Percentiles rank a stretch among this genome's conserved stretches.
Conservation (phyloP, 371 early-diverging fungal species). For the Neoconidiobolus thromboides region DNA sequence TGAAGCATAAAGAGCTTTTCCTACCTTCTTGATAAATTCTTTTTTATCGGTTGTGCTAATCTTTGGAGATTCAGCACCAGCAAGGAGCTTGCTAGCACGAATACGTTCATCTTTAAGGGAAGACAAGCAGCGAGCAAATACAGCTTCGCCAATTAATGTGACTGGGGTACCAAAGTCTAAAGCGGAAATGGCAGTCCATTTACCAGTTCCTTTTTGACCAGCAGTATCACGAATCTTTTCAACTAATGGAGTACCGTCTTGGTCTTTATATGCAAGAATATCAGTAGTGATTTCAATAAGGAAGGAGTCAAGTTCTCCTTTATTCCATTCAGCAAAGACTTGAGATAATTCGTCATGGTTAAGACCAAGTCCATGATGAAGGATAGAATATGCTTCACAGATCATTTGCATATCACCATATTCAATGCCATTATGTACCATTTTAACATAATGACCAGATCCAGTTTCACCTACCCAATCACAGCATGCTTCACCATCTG, state of each 20-base stretch:
- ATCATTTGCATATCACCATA: slow-evolving; percentile 99
- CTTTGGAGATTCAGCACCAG: slow-evolving; percentile 38
- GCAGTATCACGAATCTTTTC: slow-evolving; percentile 93
- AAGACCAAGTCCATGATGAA: slow-evolving; percentile 68
- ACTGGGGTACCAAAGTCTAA: slow-evolving; percentile 87
- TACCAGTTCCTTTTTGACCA: slow-evolving; percentile 99
- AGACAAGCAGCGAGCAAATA: slow-evolving; percentile 92
- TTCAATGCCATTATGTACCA: slow-evolving; percentile 99
- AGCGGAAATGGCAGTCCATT: slow-evolving; percentile 92
- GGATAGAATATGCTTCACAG: slow-evolving; percentile 86
- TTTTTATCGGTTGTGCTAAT: slow-evolving; percentile 65
- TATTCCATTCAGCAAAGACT: slow-evolving; percentile 86
- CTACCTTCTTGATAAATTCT: slow-evolving; percentile 66
- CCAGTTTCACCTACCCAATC: slow-evolving; percentile 98
- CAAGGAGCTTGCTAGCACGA: slow-evolving; percentile 67
- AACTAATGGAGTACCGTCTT: slow-evolving; percentile 68
- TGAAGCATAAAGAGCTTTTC: slow-evolving; percentile 86
- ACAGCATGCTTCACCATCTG: slow-evolving; percentile 85
- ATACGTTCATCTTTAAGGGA: slow-evolving; percentile 86
- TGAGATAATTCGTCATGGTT: slow-evolving; percentile 71
- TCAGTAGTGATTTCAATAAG: slow-evolving; percentile 90
- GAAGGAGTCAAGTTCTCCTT: slow-evolving; percentile 90
- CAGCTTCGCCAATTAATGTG: slow-evolving; percentile 94
- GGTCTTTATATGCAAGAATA: slow-evolving; percentile 80
- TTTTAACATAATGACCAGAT: slow-evolving; percentile 99